Conservation (phyloP, 1,139 yeast genomes). For the Suhomyces bolitotheri region DNA sequence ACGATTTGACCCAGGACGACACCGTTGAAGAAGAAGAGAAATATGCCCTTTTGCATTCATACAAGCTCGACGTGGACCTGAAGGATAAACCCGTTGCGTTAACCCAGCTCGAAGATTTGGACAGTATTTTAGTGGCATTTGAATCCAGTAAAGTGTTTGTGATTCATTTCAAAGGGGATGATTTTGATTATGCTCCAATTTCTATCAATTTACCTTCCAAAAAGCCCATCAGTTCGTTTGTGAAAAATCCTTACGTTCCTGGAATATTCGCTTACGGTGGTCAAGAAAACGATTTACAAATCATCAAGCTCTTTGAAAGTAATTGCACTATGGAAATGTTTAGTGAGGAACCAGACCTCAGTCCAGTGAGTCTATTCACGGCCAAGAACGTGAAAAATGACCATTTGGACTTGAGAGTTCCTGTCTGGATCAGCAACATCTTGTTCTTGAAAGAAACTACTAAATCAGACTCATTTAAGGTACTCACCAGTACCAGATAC, state of each 20-base stretch:
- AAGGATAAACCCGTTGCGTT: conserved; percentile 38
- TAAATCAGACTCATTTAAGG: conserved; percentile 33
- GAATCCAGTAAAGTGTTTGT: conserved; percentile 54
- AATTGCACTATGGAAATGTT: conserved; percentile 21
- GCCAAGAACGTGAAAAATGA: conserved; percentile 69
- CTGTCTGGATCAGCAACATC: conserved; percentile 61
- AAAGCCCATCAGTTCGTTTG: conserved; percentile 50
- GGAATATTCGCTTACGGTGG: conserved; percentile 72
- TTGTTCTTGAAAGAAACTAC: conserved; percentile 40
- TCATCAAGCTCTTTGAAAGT: conserved; percentile 43
- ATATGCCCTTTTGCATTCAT: conserved; percentile 26
- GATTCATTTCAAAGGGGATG: conserved; percentile 32
- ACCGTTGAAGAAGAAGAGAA: conserved; percentile 14
- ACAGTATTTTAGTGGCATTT: conserved; percentile 39
- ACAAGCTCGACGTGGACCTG: conserved; percentile 24
- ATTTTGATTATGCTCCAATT: conserved; percentile 33
- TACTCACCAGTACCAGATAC: conserved; percentile 65
- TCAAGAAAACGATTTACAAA: conserved; percentile 63
- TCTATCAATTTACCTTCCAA: conserved; percentile 31
- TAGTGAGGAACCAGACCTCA: conserved; percentile 18
- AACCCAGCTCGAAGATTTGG: conserved; percentile 27
- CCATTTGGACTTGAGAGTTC: conserved; percentile 63
- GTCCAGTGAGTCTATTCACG: conserved; percentile 42
- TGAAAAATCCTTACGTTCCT: conserved; percentile 42
- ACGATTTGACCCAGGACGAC: conserved; percentile 26